These are phyloP conservation scores for Aspergillus candidus DNA, from an alignment of 2,329 filamentous ascomycete genomes.

Conservation along the genomic window DNA sequence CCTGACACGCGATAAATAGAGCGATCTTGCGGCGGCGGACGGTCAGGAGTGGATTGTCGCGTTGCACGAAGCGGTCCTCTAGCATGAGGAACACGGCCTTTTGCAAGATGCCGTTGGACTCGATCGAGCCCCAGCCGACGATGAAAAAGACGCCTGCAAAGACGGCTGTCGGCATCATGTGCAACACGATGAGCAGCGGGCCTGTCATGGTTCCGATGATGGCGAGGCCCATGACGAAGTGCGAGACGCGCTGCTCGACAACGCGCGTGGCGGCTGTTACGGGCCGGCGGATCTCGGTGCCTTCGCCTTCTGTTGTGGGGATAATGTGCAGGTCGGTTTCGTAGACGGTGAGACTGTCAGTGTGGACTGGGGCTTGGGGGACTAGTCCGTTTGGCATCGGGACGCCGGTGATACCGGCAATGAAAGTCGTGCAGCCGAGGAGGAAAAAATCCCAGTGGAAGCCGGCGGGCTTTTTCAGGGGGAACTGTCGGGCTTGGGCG, in stretches of 20 bases:
- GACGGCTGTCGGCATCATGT: constrained; percentile 69
- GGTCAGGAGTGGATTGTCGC: constrained; percentile 42
- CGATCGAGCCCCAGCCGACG: constrained; percentile 70
- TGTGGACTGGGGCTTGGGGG: constrained; percentile 55
- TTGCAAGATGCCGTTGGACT: constrained; percentile 65
- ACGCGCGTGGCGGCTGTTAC: constrained; percentile 34
- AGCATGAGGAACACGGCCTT: constrained; percentile 62
- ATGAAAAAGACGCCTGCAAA: constrained; percentile 73
- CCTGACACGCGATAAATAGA: constrained; percentile 48
- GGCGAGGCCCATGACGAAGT: constrained; percentile 67
- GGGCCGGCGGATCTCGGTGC: constrained; percentile 53
- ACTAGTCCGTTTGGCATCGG: constrained; percentile 76
- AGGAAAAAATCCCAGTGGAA: constrained; percentile 81
- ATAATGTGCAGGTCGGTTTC: constrained; percentile 68
- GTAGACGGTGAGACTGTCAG: constrained; percentile 60
- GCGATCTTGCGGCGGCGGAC: constrained; percentile 43
- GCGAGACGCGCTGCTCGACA: constrained; percentile 66
- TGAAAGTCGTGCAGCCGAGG: constrained; percentile 65
- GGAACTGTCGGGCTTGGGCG: constrained; percentile 72
- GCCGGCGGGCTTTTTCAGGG: constrained; percentile 68
- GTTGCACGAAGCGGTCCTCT: constrained; percentile 54
- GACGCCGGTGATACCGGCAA: constrained; percentile 66
- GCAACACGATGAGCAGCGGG: constrained; percentile 63
- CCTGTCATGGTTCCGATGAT: constrained; percentile 71
- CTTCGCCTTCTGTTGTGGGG: constrained; percentile 47